phyloP scores from a whole-genome alignment of 108 stramenopile genomes.

The Skeletonema tropicum region DNA sequence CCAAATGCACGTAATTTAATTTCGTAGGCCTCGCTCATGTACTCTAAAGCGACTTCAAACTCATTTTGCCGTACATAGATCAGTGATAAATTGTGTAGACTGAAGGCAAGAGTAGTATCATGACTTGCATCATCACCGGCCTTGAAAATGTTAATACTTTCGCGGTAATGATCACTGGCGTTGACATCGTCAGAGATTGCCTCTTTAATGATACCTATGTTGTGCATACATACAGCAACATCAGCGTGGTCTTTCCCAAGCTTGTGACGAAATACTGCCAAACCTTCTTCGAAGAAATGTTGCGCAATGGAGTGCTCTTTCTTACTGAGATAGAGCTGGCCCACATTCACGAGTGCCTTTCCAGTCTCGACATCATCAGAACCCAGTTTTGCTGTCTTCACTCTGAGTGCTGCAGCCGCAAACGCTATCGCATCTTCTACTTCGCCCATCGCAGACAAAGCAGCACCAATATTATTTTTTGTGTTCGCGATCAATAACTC shows the following conservation, averaged over 20 bases:
- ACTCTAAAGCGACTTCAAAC: constrained; percentile 24
- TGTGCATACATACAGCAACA: constrained; percentile 43
- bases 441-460: constrained; percentile 26
- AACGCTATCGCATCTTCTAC: constrained; percentile 41
- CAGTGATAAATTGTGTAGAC: constrained; percentile 37
- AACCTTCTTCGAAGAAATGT: constrained; percentile 60
- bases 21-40: constrained; percentile 36
- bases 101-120: constrained; percentile 19
- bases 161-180: constrained; percentile 29
- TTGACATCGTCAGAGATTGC: constrained; percentile 17
- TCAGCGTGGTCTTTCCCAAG: constrained; percentile 15
- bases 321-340: constrained; percentile 45
- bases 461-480: constrained; percentile 53
- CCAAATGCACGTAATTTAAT: constrained; percentile 26
- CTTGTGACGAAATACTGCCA: constrained; percentile 21
- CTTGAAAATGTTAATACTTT: constrained; percentile 41
- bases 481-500: constrained; percentile 47
- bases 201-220: constrained; percentile 41
- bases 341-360: constrained; percentile 48
- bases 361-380: constrained; percentile 39
- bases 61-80: constrained; percentile 23
- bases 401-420: constrained; percentile 45
- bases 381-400: constrained; percentile 42
- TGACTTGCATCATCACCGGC: constrained; percentile 4
- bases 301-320: constrained; percentile 10